phyloP scores from a whole-genome alignment of 768 basidiomycete species.

The Pisolithus orientalis region DNA sequence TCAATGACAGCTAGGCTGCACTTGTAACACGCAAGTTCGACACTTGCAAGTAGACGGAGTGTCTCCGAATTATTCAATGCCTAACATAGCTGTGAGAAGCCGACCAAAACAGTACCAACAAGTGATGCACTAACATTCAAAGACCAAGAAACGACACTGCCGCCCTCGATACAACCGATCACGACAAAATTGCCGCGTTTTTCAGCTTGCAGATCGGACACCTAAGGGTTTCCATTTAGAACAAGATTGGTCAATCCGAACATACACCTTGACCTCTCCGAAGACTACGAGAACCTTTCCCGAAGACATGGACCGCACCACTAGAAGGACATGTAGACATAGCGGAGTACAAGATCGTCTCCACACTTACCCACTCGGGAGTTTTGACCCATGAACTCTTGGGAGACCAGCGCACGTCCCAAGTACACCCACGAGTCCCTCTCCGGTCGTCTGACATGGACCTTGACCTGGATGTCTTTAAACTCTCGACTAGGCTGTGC shows the following conservation, averaged over 20 bases:
- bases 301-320: conserved; percentile 45
- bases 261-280: conserved; percentile 47
- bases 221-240: conserved; percentile 28
- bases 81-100: conserved; percentile 30
- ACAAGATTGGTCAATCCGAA: neutral
- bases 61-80: conserved; percentile 82
- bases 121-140: conserved; percentile 51
- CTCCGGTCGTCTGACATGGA: conserved; percentile 75
- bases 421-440: conserved; percentile 78
- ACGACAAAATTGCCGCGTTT: conserved; percentile 86
- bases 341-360: neutral
- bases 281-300: conserved; percentile 68
- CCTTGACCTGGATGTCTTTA: conserved; percentile 77
- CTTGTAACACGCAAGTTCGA: conserved; percentile 78
- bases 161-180: conserved; percentile 69
- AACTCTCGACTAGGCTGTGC: conserved; percentile 39
- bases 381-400: conserved; percentile 69
- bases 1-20: conserved; percentile 65
- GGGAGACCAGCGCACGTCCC: conserved; percentile 69
- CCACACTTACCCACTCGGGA: conserved; percentile 68
- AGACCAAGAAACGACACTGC: conserved; percentile 78
- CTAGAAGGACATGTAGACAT: conserved; percentile 10
- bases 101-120: conserved; percentile 2
- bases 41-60: conserved; percentile 71
- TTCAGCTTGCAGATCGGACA: conserved; percentile 74